Conservation (phyloP, 805 yeast genomes). For the Hermanozyma aechmeae region DNA sequence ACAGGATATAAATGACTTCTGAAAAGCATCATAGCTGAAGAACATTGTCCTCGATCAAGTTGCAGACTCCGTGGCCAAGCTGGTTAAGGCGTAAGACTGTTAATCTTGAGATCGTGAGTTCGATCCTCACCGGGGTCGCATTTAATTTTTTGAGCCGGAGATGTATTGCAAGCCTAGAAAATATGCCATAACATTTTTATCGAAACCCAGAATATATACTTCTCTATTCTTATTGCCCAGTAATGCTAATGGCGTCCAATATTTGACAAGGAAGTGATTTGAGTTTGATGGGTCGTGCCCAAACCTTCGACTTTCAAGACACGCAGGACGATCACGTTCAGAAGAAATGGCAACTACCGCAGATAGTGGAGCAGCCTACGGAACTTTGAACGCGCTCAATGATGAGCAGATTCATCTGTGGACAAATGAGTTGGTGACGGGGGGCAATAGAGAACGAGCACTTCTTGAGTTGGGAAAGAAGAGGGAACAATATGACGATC, state of each 20-base stretch:
- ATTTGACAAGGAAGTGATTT: no score
- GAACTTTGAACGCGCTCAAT: slow-evolving; percentile 24
- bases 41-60: no score
- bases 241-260: no score
- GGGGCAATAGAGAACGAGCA: slow-evolving; percentile 89
- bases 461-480: slow-evolving; percentile 86
- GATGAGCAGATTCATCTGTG: slow-evolving; percentile 83
- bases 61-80: slow-evolving; percentile 3
- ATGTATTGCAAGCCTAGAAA: background rate
- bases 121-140: background rate
- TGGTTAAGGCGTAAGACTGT: slow-evolving; percentile 1
- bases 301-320: background rate
- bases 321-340: no score
- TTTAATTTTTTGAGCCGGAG: background rate
- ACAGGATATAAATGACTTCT: no score
- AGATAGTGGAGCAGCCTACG: no score
- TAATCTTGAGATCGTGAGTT: background rate
- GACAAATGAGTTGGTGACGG: slow-evolving; percentile 84
- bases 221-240: background rate
- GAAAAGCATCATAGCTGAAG: no score
- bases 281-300: no score
- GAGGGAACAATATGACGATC: slow-evolving; percentile 88
- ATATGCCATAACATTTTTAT: background rate
- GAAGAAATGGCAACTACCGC: no score
- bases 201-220: background rate